Conservation (phyloP, 805 yeast genomes). For the Candida khao-thaluensis region DNA sequence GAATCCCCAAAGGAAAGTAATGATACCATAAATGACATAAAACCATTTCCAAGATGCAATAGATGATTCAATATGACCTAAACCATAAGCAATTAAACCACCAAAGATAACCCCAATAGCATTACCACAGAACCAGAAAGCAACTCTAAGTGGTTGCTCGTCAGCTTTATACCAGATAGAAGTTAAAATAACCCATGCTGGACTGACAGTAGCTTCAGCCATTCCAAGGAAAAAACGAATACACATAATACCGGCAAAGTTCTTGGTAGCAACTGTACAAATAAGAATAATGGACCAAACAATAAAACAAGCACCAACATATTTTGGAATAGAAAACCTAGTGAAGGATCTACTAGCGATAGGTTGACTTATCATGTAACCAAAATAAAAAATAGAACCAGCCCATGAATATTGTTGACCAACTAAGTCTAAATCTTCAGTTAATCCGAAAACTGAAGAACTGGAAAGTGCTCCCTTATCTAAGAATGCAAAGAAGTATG, state of each 20-base stretch:
- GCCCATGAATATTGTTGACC: constrained; percentile 25
- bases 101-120: constrained; percentile 53
- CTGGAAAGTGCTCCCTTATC: constrained; percentile 58
- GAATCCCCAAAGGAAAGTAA: constrained; percentile 51
- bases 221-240: constrained; percentile 51
- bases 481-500: constrained; percentile 57
- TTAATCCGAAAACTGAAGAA: constrained; percentile 67
- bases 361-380: too few species aligned
- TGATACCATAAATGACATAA: constrained; percentile 54
- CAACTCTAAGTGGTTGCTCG: constrained; percentile 39
- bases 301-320: constrained; percentile 10
- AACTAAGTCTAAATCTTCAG: constrained; percentile 41
- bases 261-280: constrained; percentile 51
- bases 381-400: constrained; percentile 45
- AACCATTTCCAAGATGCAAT: constrained; percentile 56
- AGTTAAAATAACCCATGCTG: constrained; percentile 54
- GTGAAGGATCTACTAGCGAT: too few species aligned
- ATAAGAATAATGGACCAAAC: constrained; percentile 56
- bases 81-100: constrained; percentile 43
- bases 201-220: constrained; percentile 55
- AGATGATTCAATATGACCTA: too few species aligned
- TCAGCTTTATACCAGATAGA: constrained; percentile 59
- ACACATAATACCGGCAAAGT: constrained; percentile 53
- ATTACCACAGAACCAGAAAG: constrained; percentile 1
- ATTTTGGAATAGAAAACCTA: too few species aligned